Evolutionary conservation across 306 rosid genomes (phyloP).

Genomic region (Abrus pulchellus): DNA sequence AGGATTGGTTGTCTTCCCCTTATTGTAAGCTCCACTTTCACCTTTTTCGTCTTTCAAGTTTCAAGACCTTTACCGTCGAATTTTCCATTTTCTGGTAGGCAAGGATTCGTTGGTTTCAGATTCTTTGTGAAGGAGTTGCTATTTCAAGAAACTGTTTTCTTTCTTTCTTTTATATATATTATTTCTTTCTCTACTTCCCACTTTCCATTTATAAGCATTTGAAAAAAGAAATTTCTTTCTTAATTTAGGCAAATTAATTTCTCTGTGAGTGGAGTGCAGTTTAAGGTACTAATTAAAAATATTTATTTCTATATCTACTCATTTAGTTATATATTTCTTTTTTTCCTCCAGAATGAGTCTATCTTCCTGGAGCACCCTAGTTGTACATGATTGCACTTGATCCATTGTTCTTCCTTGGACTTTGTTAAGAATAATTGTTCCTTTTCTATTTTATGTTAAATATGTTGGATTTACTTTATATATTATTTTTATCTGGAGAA

Average conservation of each 20-base stretch:
- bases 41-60: background rate
- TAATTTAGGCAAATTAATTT: background rate
- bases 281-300: background rate
- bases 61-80: background rate
- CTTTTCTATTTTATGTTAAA: conserved; percentile 31
- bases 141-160: background rate
- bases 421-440: background rate
- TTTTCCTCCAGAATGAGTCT: background rate
- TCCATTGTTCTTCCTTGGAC: background rate
- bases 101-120: background rate
- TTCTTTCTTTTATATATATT: background rate
- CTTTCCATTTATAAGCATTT: background rate
- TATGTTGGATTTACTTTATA: conserved; percentile 1
- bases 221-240: background rate
- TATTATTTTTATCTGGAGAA: background rate
- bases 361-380: background rate
- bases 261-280: background rate
- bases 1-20: background rate
- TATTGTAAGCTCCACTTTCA: conserved; percentile 18
- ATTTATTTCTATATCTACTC: background rate
- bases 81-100: conserved; percentile 3
- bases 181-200: background rate
- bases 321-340: background rate
- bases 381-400: conserved; percentile 8
- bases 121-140: background rate